phyloP scores from a whole-genome alignment of 1,139 yeast species.

The Kurtzmaniella natalensis region DNA sequence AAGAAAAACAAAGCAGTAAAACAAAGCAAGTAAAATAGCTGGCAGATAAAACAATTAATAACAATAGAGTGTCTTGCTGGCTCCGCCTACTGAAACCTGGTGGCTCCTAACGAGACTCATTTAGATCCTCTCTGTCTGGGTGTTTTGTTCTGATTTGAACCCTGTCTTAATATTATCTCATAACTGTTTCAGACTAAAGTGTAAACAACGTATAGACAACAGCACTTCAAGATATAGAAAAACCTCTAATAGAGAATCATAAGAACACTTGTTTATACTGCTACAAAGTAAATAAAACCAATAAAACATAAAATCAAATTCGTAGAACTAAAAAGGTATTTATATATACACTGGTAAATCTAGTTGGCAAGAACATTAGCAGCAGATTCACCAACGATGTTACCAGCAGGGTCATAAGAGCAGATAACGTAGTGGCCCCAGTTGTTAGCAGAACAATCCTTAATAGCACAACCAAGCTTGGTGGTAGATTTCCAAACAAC shows the following conservation, averaged over 20 bases:
- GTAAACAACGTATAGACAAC: too few species aligned
- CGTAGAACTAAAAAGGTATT: neutral
- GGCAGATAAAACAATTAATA: too few species aligned
- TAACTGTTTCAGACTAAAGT: neutral
- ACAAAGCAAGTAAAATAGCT: too few species aligned
- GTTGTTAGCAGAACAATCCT: slow-evolving; percentile 42
- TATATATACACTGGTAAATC: neutral
- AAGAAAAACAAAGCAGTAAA: too few species aligned
- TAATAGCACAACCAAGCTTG: slow-evolving; percentile 71
- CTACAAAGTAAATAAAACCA: too few species aligned
- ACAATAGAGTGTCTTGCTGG: too few species aligned
- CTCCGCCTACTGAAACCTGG: too few species aligned
- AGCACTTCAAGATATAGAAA: neutral
- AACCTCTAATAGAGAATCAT: too few species aligned
- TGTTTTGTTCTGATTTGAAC: too few species aligned
- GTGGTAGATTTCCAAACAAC: slow-evolving; percentile 74
- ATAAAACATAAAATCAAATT: neutral
- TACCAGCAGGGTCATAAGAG: slow-evolving; percentile 51
- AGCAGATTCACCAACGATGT: slow-evolving; percentile 41
- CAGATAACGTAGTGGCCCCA: slow-evolving; percentile 54
- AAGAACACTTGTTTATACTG: too few species aligned
- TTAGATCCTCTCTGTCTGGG: too few species aligned
- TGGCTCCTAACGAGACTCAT: too few species aligned
- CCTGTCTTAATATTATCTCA: neutral
- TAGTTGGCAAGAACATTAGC: slow-evolving; percentile 32